Evolutionary conservation across 164 flowering plant species (phyloP).

Genomic region (Annona squamosa): DNA sequence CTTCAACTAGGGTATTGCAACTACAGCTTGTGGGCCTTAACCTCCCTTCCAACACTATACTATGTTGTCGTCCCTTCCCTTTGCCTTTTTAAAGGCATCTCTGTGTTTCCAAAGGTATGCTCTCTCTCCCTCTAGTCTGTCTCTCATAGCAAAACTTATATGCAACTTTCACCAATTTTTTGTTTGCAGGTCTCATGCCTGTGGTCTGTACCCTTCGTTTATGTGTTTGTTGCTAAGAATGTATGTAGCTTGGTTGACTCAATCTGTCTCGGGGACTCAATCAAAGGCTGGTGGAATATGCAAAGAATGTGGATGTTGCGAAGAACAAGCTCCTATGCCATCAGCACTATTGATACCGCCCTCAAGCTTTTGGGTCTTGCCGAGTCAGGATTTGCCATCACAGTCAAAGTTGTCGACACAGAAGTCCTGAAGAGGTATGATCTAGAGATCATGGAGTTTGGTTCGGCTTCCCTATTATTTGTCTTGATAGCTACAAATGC

Average conservation of each 20-base stretch:
- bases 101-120: slow-evolving; percentile 41
- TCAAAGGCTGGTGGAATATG: slow-evolving; percentile 63
- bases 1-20: slow-evolving; percentile 42
- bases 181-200: slow-evolving; percentile 45
- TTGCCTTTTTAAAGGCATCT: slow-evolving; percentile 43
- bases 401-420: slow-evolving; percentile 45
- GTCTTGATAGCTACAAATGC: slow-evolving; percentile 46
- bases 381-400: slow-evolving; percentile 33
- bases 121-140: not conserved
- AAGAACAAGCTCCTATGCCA: slow-evolving; percentile 48
- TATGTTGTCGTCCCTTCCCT: slow-evolving; percentile 60
- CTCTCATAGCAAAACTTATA: not conserved
- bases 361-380: slow-evolving; percentile 34
- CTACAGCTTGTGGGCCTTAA: slow-evolving; percentile 50
- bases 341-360: slow-evolving; percentile 41
- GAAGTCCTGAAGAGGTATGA: slow-evolving; percentile 43
- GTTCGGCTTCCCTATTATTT: slow-evolving; percentile 49
- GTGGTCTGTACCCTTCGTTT: slow-evolving; percentile 61
- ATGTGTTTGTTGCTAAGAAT: slow-evolving; percentile 26
- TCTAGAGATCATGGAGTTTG: slow-evolving; percentile 66
- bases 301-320: slow-evolving; percentile 63
- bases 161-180: not conserved
- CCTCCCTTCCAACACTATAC: slow-evolving; percentile 40
- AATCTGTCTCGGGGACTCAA: slow-evolving; percentile 41
- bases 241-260: slow-evolving; percentile 35